Conservation (phyloP, 2,329 filamentous ascomycete species). For the Fusarium decemcellulare region DNA sequence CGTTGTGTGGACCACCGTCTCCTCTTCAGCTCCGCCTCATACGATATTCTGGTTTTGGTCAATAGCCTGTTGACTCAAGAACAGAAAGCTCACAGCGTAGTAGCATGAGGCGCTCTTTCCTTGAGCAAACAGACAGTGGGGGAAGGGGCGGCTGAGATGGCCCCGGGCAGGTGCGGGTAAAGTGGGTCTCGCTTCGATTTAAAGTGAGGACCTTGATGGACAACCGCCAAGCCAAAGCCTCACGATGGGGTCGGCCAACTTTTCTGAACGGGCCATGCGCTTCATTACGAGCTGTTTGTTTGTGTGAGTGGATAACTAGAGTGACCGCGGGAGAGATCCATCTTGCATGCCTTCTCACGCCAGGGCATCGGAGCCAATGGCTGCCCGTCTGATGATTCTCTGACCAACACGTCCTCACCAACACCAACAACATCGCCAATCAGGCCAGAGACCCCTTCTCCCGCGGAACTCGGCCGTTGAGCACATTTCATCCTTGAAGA, state of each 20-base stretch:
- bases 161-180: constrained; percentile 3
- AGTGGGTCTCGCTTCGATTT: constrained; percentile 30
- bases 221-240: constrained; percentile 35
- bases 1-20: no score
- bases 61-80: no score
- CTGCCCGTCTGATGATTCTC: neutral
- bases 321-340: neutral
- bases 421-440: neutral
- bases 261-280: neutral
- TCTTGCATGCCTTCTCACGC: neutral
- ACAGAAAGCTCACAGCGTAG: no score
- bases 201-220: constrained; percentile 46
- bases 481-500: neutral
- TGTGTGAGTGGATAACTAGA: neutral
- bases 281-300: neutral
- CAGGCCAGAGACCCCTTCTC: neutral
- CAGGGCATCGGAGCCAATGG: neutral
- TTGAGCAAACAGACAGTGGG: neutral
- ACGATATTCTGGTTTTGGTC: no score
- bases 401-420: neutral
- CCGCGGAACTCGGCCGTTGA: neutral
- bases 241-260: constrained; percentile 11
- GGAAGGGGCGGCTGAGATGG: neutral
- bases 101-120: no score
- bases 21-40: no score